Base-by-base conservation (phyloP, 495 filamentous ascomycete species). In the Aspergillus wentii region DNA sequence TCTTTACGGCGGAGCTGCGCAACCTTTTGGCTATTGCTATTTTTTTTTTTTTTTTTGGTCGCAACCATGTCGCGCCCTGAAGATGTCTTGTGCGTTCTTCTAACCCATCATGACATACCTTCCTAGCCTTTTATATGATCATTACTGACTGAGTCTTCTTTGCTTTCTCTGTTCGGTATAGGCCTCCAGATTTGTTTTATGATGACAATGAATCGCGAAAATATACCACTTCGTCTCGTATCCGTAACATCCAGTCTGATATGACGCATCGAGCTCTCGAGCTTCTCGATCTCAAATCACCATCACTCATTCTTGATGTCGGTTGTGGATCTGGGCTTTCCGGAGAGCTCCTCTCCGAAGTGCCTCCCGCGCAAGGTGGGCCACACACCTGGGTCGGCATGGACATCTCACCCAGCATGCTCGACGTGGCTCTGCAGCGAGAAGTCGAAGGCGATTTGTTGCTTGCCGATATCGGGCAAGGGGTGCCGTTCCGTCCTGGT, bases 181-280 rank as follows among this genome's bases (percentile, higher is more conserved):
- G 88, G 49, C 86, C 87, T 33, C 88, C 92, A 41, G 92, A 98
- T 69, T 79, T 97, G 49, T 92, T 91, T 70, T 98, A 98, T 71
- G 85, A 95, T 67, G 94, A 96, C 62, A 74, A 76, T 69, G 88
- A 94, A 69, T 88, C 92, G 10, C 82, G 82, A 58, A 91, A 95
- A 70, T 98, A 98, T 68, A 98, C 94, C n/a, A 95, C 91, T 19
- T 87, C 79, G 38, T 95, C 89, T 14, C 88, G 92, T 38, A 97
- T 98, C 54, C 83, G 88, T 51, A 86, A 85, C 46, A 92, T 98
- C 58, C 92, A 98, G 62, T 82, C 88, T 10, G 75, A 80, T 35
- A 98, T 98, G 92, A 94, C 92, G 20, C 69, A 86, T 45, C 87
- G 92, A 33, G 91, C 91, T 23, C 85, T 98, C 45, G 78, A 87